Conservation (phyloP, 1,284 basidiomycete genomes). For the Singerocomus inundabilis region DNA sequence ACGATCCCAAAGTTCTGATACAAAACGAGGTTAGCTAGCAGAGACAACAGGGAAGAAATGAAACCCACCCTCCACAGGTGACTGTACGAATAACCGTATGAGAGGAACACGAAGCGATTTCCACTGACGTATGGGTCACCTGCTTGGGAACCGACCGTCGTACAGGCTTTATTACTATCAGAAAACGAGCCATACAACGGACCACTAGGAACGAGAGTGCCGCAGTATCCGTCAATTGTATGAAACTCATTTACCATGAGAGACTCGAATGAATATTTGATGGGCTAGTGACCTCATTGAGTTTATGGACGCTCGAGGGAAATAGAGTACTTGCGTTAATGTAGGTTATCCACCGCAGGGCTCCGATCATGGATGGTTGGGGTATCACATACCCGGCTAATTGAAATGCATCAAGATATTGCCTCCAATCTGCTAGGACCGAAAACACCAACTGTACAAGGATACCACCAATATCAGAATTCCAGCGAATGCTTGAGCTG, state of each 20-base stretch:
- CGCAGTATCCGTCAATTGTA: constrained; percentile 41
- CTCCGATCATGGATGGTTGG: constrained; percentile 59
- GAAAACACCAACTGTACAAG: constrained; percentile 41
- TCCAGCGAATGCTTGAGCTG: constrained; percentile 61
- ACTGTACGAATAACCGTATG: constrained; percentile 60
- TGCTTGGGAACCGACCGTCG: constrained; percentile 40
- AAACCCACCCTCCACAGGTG: constrained; percentile 69
- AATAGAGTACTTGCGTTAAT: constrained; percentile 47
- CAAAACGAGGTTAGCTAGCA: constrained; percentile 3
- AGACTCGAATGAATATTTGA: constrained; percentile 52
- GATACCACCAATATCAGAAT: constrained; percentile 47
- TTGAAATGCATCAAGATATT: constrained; percentile 1
- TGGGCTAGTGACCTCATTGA: constrained; percentile 33
- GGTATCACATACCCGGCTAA: constrained; percentile 45
- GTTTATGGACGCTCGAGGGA: background rate
- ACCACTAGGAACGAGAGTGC: constrained; percentile 44
- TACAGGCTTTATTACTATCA: constrained; percentile 59
- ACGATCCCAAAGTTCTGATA: constrained; percentile 56
- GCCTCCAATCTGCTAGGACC: background rate
- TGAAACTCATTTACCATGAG: constrained; percentile 59
- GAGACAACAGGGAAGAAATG: background rate
- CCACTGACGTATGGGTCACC: constrained; percentile 22
- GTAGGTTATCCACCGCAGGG: constrained; percentile 62
- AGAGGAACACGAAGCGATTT: constrained; percentile 42
- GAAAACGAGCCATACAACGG: constrained; percentile 53